Evolutionary conservation across 306 rosid species (phyloP), one percentile per base, ranked within the genome.

Genomic region (Corylus americana): DNA sequence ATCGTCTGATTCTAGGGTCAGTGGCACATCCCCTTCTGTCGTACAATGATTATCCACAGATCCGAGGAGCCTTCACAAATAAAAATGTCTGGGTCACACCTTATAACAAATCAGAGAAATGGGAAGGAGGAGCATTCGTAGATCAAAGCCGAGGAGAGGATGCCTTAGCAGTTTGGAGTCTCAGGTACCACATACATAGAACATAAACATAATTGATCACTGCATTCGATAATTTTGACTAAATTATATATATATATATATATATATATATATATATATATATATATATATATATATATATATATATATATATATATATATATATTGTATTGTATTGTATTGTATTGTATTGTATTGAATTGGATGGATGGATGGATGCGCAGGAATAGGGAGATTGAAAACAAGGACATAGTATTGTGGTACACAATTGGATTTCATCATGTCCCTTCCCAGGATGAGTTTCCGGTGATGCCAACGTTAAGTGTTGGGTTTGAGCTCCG

Each of bases 391-490:
- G 5, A 58, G 1, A 87, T 85, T 66, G 87, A 69, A 85, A 85
- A 87, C 80, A 78, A 82, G 78, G 91, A 85, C 50, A 74, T 87
- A 31, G 91, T 87, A 62, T 0, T 90, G 79, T 92, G 93, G 97
- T 11, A 49, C 14, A 49, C 53, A 10, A 1, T 49, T 2, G 53
- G 53, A 49, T 49, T 49, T 11, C 53, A 49, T 49, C 53, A 49
- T 78, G 88, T 86, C 14, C 94, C 94, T 18, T 59, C 81, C 59
- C 97, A 88, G 37, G 94, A 92, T 14, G 97, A 87, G 11, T 90
- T 81, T 51, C 91, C 97, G 9, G 63, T 87, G 78, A 87, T 92
- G 97, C 91, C 94, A 14, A 81, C 87, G 4, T 53, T 92, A 61
- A 92, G 80, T 77, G 80, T 80, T 47, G 85, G 81, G 47, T 82